Evolutionary conservation across 345 rosid species (phyloP), one percentile per base, ranked within the genome.

Genomic region (Aquilaria malaccensis): DNA sequence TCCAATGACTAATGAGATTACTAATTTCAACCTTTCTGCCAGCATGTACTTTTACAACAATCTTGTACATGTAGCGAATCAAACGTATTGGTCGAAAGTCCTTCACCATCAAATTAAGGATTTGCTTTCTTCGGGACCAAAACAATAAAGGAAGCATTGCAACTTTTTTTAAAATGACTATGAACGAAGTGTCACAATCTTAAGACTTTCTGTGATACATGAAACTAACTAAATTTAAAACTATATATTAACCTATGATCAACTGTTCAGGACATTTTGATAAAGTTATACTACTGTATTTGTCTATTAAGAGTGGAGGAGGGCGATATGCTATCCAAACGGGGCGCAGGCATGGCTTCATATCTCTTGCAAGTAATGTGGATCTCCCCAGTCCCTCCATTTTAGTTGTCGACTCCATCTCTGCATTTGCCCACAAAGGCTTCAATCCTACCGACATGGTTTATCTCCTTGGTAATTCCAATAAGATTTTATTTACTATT

Each of bases 281-380:
- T 22, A 52, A 13, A 10, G 22, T 6, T 13, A 5, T 0, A 6
- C 6, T 2, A 13, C 22, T 22, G 22, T 22, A 22, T 22, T 22
- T 33, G 11, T 52, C 14, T 50, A 7, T 59, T 69, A 67, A 83
- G 83, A 72, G 75, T 57, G 74, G 73, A 32, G 81, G 79, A 45
- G 81, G 70, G 15, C 71, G 79, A 59, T 86, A 84, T 62, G 55
- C 49, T 15, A 82, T 86, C 52, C 67, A 84, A 50, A 84, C 87
- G 2, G 96, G 93, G 37, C 78, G 91, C 31, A 82, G 82, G 7
- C 91, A 89, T 22, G 85, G 90, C 41, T 54, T 73, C 2, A 68
- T 61, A 13, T 86, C 94, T 0, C 68, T 52, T 55, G 72, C 65
- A 31, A 15, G 48, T 7, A 77, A 78, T 9, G 88, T 80, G 11